Percentiles rank a stretch among this genome's conserved stretches.
phyloP scores from a whole-genome alignment of 2,329 filamentous ascomycete genomes.

The Periconia macrospinosa region DNA sequence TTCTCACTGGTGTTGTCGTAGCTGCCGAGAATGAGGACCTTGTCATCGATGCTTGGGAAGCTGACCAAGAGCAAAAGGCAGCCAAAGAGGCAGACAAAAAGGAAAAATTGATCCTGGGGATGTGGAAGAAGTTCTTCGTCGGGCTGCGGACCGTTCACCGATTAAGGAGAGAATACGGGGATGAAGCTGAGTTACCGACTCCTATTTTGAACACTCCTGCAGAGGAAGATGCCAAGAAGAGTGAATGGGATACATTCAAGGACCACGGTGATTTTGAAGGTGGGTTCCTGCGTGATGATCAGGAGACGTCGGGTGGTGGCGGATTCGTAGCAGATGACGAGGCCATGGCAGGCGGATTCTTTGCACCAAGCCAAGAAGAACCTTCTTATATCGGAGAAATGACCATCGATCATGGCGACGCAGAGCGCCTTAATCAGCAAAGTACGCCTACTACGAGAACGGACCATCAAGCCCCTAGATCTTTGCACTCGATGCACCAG shows the following conservation, averaged over 20 bases:
- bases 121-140: slow-evolving; percentile 87
- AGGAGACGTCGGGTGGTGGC: slow-evolving; percentile 14
- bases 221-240: slow-evolving; percentile 52
- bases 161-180: slow-evolving; percentile 37
- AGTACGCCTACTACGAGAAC: slow-evolving; percentile 9
- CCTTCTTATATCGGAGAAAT: slow-evolving; percentile 26
- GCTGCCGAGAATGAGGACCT: slow-evolving; percentile 75
- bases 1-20: slow-evolving; percentile 87
- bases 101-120: slow-evolving; percentile 69
- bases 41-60: slow-evolving; percentile 75
- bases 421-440: slow-evolving; percentile 4
- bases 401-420: slow-evolving; percentile 36
- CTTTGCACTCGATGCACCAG: slow-evolving; percentile 36
- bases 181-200: slow-evolving; percentile 61
- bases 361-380: slow-evolving; percentile 41
- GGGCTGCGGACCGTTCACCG: slow-evolving; percentile 72
- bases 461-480: slow-evolving; percentile 36
- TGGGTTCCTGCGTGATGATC: slow-evolving; percentile 44
- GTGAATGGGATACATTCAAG: slow-evolving; percentile 39
- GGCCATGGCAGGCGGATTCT: slow-evolving; percentile 38
- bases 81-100: slow-evolving; percentile 80
- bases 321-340: slow-evolving; percentile 27
- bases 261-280: slow-evolving; percentile 42
- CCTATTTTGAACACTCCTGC: slow-evolving; percentile 12
- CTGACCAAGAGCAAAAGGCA: slow-evolving; percentile 72